Evolutionary conservation across 139 green algal genomes (phyloP).

Genomic region (Dunaliella primolecta): DNA sequence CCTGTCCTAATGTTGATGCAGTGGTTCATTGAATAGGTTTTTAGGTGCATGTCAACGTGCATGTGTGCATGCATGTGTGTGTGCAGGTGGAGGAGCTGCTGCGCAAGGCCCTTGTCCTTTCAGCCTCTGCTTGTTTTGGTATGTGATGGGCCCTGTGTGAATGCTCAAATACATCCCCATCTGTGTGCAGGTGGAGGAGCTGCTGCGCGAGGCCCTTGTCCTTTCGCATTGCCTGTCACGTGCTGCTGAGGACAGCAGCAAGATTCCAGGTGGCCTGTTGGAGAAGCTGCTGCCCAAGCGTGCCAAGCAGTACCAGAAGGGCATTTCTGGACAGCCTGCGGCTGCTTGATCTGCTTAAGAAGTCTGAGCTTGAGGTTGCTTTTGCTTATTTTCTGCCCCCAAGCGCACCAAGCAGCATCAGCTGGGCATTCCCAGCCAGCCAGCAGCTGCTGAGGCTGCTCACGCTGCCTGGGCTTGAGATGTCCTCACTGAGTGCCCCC

Average conservation of each 20-base stretch:
- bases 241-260: not conserved
- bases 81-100: conserved; percentile 33
- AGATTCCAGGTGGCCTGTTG: conserved; percentile 42
- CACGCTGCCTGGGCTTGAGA: no score
- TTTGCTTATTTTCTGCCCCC: no score
- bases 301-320: conserved; percentile 67
- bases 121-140: not conserved
- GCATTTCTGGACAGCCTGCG: conserved; percentile 1
- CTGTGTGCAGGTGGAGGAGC: conserved; percentile 76
- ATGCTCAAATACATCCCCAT: no score
- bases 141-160: not conserved
- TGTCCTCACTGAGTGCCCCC: no score
- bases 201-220: conserved; percentile 65
- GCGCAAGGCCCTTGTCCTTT: not conserved
- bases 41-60: no score
- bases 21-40: no score
- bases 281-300: conserved; percentile 83
- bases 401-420: no score
- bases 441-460: no score
- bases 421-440: no score
- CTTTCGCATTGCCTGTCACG: conserved; percentile 46
- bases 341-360: not conserved
- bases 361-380: not conserved
- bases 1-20: no score
- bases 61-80: no score